Evolutionary conservation across 2,329 filamentous ascomycete genomes (phyloP).

Genomic region (Septoria petroselini): DNA sequence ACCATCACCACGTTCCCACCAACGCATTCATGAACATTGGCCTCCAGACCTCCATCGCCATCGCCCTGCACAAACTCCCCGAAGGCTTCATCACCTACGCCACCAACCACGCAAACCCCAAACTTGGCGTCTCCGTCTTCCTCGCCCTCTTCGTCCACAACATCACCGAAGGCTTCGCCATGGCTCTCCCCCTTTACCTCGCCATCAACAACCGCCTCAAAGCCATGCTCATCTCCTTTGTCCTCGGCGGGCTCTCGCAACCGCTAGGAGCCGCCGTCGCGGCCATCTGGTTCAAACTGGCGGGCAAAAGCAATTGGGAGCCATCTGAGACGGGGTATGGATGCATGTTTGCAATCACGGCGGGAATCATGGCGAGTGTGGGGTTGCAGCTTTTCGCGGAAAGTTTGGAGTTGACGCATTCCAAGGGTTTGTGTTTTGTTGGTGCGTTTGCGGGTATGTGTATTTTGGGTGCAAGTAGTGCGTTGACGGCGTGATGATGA

Average conservation of each 20-base stretch:
- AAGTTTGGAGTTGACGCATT: conserved; percentile 77
- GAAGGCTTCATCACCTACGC: conserved; percentile 88
- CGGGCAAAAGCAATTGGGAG: conserved; percentile 49
- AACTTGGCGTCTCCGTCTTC: conserved; percentile 86
- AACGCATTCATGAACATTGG: conserved; percentile 93
- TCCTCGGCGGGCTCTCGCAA: conserved; percentile 83
- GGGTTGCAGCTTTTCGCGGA: conserved; percentile 86
- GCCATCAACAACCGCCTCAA: conserved; percentile 75
- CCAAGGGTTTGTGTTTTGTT: conserved; percentile 69
- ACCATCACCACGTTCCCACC: conserved; percentile 92
- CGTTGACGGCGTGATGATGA: conserved; percentile 62
- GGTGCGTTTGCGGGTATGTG: conserved; percentile 87
- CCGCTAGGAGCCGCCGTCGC: conserved; percentile 82
- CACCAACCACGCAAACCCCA: conserved; percentile 91
- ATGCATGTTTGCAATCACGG: conserved; percentile 80
- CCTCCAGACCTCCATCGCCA: conserved; percentile 92
- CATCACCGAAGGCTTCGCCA: conserved; percentile 93
- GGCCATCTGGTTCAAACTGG: conserved; percentile 78
- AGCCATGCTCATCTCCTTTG: conserved; percentile 78
- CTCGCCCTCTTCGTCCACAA: conserved; percentile 97
- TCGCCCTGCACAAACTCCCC: conserved; percentile 92
- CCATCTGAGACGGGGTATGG: conserved; percentile 64
- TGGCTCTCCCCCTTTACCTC: conserved; percentile 89
- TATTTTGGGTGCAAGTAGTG: conserved; percentile 78
- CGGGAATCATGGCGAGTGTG: conserved; percentile 94